Conservation (phyloP, 75 land plant species). For the Selaginella tamariscina region DNA sequence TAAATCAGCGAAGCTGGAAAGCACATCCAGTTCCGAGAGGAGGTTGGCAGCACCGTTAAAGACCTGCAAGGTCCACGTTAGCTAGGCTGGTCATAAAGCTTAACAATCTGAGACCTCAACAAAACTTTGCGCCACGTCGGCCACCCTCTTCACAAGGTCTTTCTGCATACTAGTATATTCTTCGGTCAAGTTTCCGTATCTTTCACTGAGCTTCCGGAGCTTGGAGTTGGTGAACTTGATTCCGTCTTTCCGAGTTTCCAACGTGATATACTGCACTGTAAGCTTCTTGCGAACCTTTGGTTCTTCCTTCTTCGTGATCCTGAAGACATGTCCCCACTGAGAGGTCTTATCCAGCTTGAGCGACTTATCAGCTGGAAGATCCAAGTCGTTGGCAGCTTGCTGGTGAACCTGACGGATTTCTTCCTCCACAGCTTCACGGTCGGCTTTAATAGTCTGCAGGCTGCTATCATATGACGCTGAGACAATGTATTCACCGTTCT, state of each 20-base stretch:
- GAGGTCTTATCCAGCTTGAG: conserved; percentile 80
- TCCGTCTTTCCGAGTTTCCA: conserved; percentile 93
- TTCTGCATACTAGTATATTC: conserved; percentile 64
- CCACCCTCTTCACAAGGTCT: conserved; percentile 62
- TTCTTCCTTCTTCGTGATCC: conserved; percentile 96
- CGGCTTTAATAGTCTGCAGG: conserved; percentile 45
- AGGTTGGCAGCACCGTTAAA: conserved; percentile 54
- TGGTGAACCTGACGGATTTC: conserved; percentile 60
- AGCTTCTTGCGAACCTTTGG: conserved; percentile 84
- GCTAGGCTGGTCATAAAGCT: neutral
- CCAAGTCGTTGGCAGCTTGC: conserved; percentile 74
- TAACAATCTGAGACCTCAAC: conserved; percentile 44
- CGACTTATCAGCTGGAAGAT: conserved; percentile 71
- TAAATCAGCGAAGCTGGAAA: conserved; percentile 86
- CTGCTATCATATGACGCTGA: conserved; percentile 63
- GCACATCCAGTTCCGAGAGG: conserved; percentile 86
- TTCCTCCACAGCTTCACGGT: conserved; percentile 50
- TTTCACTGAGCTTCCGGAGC: conserved; percentile 72
- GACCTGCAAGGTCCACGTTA: conserved; percentile 34
- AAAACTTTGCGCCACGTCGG: conserved; percentile 70
- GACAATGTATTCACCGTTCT: conserved; percentile 96
- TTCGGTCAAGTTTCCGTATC: conserved; percentile 50
- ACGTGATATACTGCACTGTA: conserved; percentile 50
- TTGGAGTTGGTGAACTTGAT: conserved; percentile 88
- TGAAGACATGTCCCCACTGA: conserved; percentile 88